Conservation (phyloP, 2,329 filamentous ascomycete genomes). For the Aspergillus tubingensis region DNA sequence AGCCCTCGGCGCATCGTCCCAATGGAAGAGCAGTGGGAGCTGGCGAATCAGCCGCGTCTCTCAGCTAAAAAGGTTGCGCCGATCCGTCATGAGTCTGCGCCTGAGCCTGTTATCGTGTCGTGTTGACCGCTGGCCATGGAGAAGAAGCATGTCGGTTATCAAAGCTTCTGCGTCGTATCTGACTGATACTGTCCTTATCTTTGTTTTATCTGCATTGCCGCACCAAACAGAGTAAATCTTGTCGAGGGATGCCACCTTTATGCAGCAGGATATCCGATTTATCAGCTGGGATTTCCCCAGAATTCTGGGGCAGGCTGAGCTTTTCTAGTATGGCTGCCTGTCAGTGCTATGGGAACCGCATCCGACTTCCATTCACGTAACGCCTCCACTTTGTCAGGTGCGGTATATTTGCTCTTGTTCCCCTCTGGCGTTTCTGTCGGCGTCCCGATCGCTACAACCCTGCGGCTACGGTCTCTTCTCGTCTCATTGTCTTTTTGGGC, state of each 20-base stretch:
- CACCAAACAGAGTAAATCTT: constrained; percentile 24
- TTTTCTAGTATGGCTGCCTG: not conserved
- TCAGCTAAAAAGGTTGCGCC: not conserved
- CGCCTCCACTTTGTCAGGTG: not conserved
- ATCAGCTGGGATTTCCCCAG: not conserved
- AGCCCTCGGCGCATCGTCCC: not conserved
- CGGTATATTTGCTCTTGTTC: not conserved
- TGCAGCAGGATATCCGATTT: constrained; percentile 3
- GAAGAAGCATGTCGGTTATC: not conserved
- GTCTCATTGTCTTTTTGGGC: not conserved
- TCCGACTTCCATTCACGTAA: not conserved
- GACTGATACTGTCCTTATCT: constrained; percentile 4
- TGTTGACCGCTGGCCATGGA: not conserved
- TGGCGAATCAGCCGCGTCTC: not conserved
- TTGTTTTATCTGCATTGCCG: constrained; percentile 22
- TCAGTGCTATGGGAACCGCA: not conserved
- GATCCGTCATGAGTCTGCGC: constrained; percentile 1
- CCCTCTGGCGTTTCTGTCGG: not conserved
- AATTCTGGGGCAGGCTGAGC: not conserved
- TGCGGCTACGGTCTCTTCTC: constrained; percentile 1
- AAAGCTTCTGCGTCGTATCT: not conserved
- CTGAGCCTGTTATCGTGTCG: not conserved
- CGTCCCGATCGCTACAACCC: not conserved
- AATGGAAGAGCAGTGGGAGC: not conserved
- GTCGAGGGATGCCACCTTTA: constrained; percentile 11